Conservation (phyloP, 257 asterid species). For the Asclepias syriaca region DNA sequence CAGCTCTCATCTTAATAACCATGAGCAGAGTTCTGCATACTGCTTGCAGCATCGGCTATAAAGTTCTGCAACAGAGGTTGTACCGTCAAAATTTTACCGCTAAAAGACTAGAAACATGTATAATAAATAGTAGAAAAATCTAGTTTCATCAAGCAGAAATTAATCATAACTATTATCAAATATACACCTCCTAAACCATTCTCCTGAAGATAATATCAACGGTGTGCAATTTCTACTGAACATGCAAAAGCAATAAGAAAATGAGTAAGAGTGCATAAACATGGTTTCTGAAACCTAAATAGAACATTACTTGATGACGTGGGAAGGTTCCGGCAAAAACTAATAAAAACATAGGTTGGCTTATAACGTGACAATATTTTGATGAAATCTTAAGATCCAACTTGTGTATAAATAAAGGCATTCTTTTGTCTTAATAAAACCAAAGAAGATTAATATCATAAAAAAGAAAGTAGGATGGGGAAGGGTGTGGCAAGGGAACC, state of each 20-base stretch:
- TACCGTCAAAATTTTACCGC: background rate
- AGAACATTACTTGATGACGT: background rate
- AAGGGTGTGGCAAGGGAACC: conserved; percentile 28
- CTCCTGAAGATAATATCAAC: background rate
- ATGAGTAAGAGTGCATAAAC: background rate
- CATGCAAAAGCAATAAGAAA: background rate
- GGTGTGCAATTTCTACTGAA: background rate
- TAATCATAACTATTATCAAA: background rate
- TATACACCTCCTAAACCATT: background rate
- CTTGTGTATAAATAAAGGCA: background rate
- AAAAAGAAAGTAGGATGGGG: too few species aligned
- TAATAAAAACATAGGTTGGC: background rate
- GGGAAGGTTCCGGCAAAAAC: background rate
- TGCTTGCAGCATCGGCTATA: conserved; percentile 57
- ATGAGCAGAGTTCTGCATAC: conserved; percentile 34
- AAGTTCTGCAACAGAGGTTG: conserved; percentile 44
- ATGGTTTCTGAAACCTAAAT: background rate
- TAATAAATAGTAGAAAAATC: background rate
- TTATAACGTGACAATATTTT: background rate
- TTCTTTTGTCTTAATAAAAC: background rate
- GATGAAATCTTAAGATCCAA: background rate
- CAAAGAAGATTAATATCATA: background rate
- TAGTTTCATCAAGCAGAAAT: background rate
- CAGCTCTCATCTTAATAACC: conserved; percentile 40
- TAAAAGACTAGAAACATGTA: background rate